Conservation (phyloP, 495 filamentous ascomycete species). For the Poronia punctata region DNA sequence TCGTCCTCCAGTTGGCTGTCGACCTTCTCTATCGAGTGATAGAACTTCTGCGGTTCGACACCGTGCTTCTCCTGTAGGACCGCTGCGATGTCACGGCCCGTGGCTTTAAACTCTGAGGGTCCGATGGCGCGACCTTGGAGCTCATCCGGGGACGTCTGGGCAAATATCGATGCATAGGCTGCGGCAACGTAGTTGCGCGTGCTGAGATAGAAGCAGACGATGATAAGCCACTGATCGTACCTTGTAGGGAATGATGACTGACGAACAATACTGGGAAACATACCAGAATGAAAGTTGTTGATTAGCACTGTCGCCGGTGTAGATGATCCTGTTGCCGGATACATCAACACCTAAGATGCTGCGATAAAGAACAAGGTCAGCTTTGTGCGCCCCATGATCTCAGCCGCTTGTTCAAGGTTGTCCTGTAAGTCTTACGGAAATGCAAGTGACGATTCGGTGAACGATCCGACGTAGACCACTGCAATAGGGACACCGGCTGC, state of each 20-base stretch:
- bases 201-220: too few relatives aligned
- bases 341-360: slow-evolving; percentile 18
- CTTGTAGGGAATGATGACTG: too few relatives aligned
- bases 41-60: slow-evolving; percentile 10
- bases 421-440: slow-evolving; percentile 9
- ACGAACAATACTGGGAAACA: slow-evolving; percentile 2
- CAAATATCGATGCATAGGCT: slow-evolving; percentile 21
- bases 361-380: neutral
- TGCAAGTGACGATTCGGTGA: slow-evolving; percentile 16
- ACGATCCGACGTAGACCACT: slow-evolving; percentile 11
- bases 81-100: slow-evolving; percentile 15
- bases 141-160: slow-evolving; percentile 12
- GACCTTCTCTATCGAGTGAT: slow-evolving; percentile 17
- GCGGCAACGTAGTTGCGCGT: slow-evolving; percentile 18
- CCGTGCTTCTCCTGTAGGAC: slow-evolving; percentile 17
- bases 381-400: neutral
- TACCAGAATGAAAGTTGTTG: slow-evolving; percentile 15
- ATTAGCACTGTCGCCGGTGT: slow-evolving; percentile 18
- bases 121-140: slow-evolving; percentile 12
- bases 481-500: slow-evolving; percentile 15
- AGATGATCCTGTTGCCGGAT: slow-evolving; percentile 16
- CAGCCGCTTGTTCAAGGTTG: neutral
- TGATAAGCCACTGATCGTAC: too few relatives aligned
- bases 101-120: slow-evolving; percentile 15
- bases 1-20: slow-evolving; percentile 11